phyloP scores from a whole-genome alignment of 106 monocot genomes.

The Dendrobium huoshanense region DNA sequence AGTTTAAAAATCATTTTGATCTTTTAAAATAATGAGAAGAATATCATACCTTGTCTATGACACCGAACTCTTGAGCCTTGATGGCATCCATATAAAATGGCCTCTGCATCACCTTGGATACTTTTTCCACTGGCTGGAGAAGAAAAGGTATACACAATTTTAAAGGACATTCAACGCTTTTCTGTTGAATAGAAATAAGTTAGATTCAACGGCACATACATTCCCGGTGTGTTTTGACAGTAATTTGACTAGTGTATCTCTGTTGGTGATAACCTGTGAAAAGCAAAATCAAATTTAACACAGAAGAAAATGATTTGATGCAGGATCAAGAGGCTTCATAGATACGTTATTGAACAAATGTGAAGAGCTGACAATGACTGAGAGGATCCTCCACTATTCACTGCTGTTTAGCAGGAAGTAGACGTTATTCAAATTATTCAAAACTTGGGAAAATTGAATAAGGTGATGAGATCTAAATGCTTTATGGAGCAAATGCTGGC shows the following conservation, averaged over 20 bases:
- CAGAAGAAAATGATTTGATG: neutral
- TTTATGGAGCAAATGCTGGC: no score
- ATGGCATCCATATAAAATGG: constrained; percentile 85
- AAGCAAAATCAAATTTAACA: neutral
- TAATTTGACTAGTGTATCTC: constrained; percentile 68
- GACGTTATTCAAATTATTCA: no score
- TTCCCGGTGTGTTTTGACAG: constrained; percentile 88
- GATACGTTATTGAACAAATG: neutral
- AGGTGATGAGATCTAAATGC: no score
- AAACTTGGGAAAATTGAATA: no score
- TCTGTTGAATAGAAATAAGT: neutral
- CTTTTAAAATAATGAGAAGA: neutral
- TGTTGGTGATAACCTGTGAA: constrained; percentile 73
- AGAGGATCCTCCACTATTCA: no score
- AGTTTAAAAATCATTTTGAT: neutral
- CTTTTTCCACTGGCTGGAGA: constrained; percentile 48
- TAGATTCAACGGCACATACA: constrained; percentile 35
- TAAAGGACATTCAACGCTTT: neutral
- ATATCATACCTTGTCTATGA: constrained; percentile 84
- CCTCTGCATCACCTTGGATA: constrained; percentile 71
- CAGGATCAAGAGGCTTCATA: neutral
- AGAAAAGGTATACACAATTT: neutral
- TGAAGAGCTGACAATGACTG: neutral
- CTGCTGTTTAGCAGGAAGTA: no score
- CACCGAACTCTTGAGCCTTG: constrained; percentile 88